A percentile compares a stretch with the other conserved stretches of the same genome.
phyloP scores from a whole-genome alignment of 371 early-diverging fungal genomes.

The Entomophthora muscae region DNA sequence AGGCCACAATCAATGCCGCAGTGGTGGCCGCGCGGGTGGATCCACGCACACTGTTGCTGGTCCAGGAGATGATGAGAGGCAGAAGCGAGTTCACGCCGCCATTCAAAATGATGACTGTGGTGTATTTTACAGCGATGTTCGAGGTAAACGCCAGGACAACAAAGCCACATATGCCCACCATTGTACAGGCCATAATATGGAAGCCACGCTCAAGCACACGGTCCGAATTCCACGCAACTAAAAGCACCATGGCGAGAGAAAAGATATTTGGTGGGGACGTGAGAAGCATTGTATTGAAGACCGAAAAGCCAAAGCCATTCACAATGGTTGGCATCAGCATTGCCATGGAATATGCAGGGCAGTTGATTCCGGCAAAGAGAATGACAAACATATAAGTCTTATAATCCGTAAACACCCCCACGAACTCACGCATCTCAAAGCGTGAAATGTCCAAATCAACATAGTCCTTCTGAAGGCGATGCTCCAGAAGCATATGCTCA shows the following conservation, averaged over 20 bases:
- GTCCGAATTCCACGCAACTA: constrained; percentile 42
- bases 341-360: constrained; percentile 35
- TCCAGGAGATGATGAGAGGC: constrained; percentile 20
- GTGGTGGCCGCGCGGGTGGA: constrained; percentile 35
- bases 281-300: constrained; percentile 26
- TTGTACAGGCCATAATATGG: constrained; percentile 33
- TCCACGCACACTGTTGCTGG: constrained; percentile 33
- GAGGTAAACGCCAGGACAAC: constrained; percentile 28
- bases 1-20: constrained; percentile 16
- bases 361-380: constrained; percentile 29
- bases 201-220: constrained; percentile 34
- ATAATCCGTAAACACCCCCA: constrained; percentile 26
- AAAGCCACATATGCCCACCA: constrained; percentile 40
- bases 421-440: constrained; percentile 29
- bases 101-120: constrained; percentile 27
- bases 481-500: constrained; percentile 1
- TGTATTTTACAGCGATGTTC: constrained; percentile 21
- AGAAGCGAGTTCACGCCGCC: constrained; percentile 31
- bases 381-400: constrained; percentile 25
- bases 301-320: constrained; percentile 13
- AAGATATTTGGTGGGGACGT: constrained; percentile 24
- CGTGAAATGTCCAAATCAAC: constrained; percentile 10
- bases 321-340: constrained; percentile 48
- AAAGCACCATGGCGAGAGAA: constrained; percentile 31
- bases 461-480: neutral